phyloP scores from a whole-genome alignment of 2,329 filamentous ascomycete genomes.

The Tolypocladium cylindrosporum region DNA sequence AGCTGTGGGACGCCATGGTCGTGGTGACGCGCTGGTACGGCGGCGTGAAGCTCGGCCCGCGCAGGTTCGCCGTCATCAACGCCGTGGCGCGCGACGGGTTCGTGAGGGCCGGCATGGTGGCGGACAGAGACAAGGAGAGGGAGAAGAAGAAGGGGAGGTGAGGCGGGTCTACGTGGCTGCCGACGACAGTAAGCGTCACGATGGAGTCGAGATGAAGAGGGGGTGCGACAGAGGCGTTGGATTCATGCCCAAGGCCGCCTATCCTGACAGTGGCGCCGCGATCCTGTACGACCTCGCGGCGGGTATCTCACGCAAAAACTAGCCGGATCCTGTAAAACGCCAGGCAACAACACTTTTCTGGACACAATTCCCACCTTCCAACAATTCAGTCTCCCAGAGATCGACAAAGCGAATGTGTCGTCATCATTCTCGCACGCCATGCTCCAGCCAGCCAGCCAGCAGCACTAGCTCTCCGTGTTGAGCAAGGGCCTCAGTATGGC shows the following conservation, averaged over 20 bases:
- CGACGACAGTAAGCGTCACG: not conserved
- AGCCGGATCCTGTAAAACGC: not conserved
- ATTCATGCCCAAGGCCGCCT: not conserved
- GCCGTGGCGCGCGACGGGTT: conserved; percentile 74
- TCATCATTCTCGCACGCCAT: not conserved
- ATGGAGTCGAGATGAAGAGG: not conserved
- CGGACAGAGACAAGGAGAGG: conserved; percentile 33
- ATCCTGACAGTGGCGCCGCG: not conserved
- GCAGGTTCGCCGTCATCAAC: conserved; percentile 87
- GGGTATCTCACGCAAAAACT: conserved; percentile 3
- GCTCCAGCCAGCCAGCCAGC: not conserved
- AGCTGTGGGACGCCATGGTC: conserved; percentile 84
- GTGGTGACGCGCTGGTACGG: conserved; percentile 95
- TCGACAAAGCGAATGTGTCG: not conserved
- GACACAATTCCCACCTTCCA: not conserved
- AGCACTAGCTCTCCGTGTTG: conserved; percentile 18
- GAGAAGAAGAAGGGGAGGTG: conserved; percentile 30
- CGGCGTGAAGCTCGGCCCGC: conserved; percentile 77
- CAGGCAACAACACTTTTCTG: not conserved
- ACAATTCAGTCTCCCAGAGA: not conserved
- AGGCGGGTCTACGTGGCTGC: not conserved
- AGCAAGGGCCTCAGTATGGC: conserved; percentile 52
- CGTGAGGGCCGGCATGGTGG: conserved; percentile 62
- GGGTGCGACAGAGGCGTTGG: not conserved
- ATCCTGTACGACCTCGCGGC: not conserved